Conservation (phyloP, 2,329 filamentous ascomycete species). For the Dryadomyces quercus-mongolicae region DNA sequence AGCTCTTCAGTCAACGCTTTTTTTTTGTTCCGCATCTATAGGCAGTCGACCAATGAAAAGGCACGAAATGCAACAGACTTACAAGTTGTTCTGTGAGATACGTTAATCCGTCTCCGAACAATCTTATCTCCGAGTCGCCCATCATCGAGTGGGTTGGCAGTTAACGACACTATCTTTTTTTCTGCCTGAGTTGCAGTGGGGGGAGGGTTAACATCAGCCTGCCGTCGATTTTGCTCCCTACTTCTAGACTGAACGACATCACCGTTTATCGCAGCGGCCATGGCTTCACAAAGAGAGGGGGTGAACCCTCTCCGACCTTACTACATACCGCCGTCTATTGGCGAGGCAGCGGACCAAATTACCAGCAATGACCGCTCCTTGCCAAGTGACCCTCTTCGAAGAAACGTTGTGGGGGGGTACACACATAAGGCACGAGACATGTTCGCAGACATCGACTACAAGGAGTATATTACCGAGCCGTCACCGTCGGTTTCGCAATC, state of each 20-base stretch:
- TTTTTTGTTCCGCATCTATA: background rate
- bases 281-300: conserved; percentile 32
- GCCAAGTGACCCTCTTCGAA: background rate
- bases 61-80: conserved; percentile 1
- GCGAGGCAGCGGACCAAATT: conserved; percentile 27
- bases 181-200: background rate
- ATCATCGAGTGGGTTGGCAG: background rate
- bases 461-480: conserved; percentile 67
- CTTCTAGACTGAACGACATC: background rate
- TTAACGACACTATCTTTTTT: background rate
- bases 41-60: background rate
- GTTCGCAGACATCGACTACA: conserved; percentile 84
- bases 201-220: background rate
- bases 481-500: conserved; percentile 66
- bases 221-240: background rate
- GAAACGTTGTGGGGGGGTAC: conserved; percentile 20
- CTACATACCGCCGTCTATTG: conserved; percentile 51
- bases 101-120: conserved; percentile 3
- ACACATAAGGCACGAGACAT: conserved; percentile 66
- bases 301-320: conserved; percentile 58
- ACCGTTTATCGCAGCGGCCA: conserved; percentile 13
- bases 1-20: background rate
- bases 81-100: background rate
- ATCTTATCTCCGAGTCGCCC: conserved; percentile 2
- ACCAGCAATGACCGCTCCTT: conserved; percentile 19